Evolutionary conservation across 2,329 filamentous ascomycete species (phyloP), one percentile per base, ranked within the genome.

Genomic region (Ophiostoma angusticollis): DNA sequence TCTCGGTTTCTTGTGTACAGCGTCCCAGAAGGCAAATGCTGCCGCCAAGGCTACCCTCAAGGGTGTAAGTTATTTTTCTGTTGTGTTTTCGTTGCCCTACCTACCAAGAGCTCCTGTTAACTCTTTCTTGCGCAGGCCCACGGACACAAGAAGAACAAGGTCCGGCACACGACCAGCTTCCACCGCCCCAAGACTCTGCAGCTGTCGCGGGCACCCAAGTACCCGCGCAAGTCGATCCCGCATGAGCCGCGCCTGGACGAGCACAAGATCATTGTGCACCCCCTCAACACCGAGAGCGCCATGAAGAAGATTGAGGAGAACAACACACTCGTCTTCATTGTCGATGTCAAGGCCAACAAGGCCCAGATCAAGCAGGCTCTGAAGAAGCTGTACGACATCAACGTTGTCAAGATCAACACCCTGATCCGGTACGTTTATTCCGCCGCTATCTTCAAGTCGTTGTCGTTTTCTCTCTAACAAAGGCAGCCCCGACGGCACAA

Each of bases 241-340:
- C 81, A 89, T 65, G 75, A 77, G 62, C 81, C 87, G 55, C 83
- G 86, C 57, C 84, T 98, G 59, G 91, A 98, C 70, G 84, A 89
- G 71, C 84, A 87, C 78, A 95, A 93, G 80, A 75, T 96, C 64
- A 82, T 98, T 65, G 74, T 96, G 61, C 85, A 95, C 79, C 91
- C 91, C 53, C 78, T 98, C 62, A 98, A 98, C 81, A 98, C 91
- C 46, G 91, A 98, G 82, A 91, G 82, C 61, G 91, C 93, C 60
- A 96, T 98, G 89, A 98, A 98, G 85, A 60, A 95, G 83, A 95
- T 98, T 57, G 91, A 98, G 77, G 91, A 98, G 82, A 87, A 98
- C 80, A 98, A 98, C 79, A 98, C 91, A 54, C 79, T 98, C 38
- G 85, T 93, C 62, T 95, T 95, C 77, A 93, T 94, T 56, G 85